A percentile compares a stretch with the other conserved stretches of the same genome.
These are phyloP conservation scores for Solanum verrucosum DNA, from an alignment of 257 asterid species.

Conservation along the genomic window DNA sequence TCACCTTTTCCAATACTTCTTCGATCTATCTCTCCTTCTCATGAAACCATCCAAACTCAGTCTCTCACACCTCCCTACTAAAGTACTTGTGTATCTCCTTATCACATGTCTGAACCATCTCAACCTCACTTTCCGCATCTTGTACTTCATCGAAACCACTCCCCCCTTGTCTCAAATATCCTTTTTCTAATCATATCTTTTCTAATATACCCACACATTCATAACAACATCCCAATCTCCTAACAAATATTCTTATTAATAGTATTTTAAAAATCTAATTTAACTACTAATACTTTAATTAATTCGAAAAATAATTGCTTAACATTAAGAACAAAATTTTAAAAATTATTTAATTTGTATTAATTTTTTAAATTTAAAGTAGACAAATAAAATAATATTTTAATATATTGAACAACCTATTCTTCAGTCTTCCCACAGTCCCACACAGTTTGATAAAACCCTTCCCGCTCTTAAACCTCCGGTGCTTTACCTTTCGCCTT, in stretches of 20 bases:
- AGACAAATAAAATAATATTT: no score
- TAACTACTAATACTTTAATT: not conserved
- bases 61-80: not conserved
- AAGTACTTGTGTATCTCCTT: rapidly evolving
- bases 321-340: not conserved
- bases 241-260: no score
- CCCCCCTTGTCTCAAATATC: not conserved
- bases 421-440: not conserved
- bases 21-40: no score
- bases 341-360: no score
- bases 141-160: not conserved
- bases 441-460: not conserved
- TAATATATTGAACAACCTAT: not conserved
- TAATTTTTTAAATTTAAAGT: no score
- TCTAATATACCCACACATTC: not conserved
- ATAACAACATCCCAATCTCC: not conserved
- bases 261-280: no score
- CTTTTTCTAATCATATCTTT: not conserved
- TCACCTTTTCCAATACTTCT: no score
- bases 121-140: not conserved
- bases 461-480: constrained; percentile 6
- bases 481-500: constrained; percentile 29
- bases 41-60: no score
- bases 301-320: not conserved
- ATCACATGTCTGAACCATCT: no score